A percentile compares a stretch with the other conserved stretches of the same genome.
Conservation (phyloP, 2,329 filamentous ascomycete species). For the Cladosporium sp. region DNA sequence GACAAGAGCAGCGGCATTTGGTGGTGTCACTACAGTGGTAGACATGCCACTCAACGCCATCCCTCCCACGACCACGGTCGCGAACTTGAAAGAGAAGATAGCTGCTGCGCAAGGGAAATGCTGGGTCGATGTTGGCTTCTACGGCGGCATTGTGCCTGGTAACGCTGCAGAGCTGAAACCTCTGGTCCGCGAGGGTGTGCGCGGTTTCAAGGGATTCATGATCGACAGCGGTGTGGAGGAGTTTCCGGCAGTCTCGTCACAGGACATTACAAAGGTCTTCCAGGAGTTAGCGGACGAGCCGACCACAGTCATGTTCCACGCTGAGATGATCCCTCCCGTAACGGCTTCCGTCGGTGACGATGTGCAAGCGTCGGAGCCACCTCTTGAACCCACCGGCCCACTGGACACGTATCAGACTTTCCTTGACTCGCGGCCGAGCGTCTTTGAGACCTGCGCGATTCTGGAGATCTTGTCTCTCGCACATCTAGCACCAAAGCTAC, state of each 20-base stretch:
- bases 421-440: slow-evolving; percentile 80
- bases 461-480: slow-evolving; percentile 80
- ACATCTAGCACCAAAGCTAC: slow-evolving; percentile 72
- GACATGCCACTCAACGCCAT: slow-evolving; percentile 99
- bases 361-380: slow-evolving; percentile 49
- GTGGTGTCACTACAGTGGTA: slow-evolving; percentile 91
- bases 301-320: slow-evolving; percentile 99
- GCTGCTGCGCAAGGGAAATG: slow-evolving; percentile 79
- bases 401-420: slow-evolving; percentile 82
- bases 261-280: slow-evolving; percentile 78
- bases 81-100: slow-evolving; percentile 81
- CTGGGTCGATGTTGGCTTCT: slow-evolving; percentile 98
- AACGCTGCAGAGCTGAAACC: slow-evolving; percentile 75
- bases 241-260: slow-evolving; percentile 82
- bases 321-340: slow-evolving; percentile 91
- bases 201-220: slow-evolving; percentile 95
- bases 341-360: slow-evolving; percentile 61
- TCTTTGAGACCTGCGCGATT: slow-evolving; percentile 88
- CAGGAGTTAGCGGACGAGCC: slow-evolving; percentile 70
- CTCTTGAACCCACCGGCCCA: slow-evolving; percentile 61
- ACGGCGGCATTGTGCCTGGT: slow-evolving; percentile 88
- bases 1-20: slow-evolving; percentile 87
- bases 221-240: slow-evolving; percentile 97
- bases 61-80: slow-evolving; percentile 86
- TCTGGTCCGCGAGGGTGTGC: slow-evolving; percentile 78